These are phyloP conservation scores for Xylariaceae sp. DNA, from an alignment of 2,329 filamentous ascomycete genomes.

Conservation along the genomic window DNA sequence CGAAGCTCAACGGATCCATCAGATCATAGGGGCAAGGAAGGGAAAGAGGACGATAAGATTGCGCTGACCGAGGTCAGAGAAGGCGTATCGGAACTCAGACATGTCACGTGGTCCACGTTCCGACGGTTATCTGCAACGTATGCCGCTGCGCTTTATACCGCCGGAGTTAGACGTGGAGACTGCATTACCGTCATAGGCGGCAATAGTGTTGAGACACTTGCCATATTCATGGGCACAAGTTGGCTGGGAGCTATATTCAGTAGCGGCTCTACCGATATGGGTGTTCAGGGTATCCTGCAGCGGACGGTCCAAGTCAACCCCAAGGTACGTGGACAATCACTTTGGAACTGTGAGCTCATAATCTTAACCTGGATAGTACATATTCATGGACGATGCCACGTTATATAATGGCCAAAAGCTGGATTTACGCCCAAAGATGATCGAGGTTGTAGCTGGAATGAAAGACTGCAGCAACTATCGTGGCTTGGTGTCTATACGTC, in stretches of 20 bases:
- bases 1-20: slow-evolving; percentile 39
- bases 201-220: slow-evolving; percentile 70
- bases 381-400: slow-evolving; percentile 80
- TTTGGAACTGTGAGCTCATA: not conserved
- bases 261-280: slow-evolving; percentile 78
- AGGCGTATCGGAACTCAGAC: slow-evolving; percentile 51
- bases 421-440: slow-evolving; percentile 70
- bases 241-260: slow-evolving; percentile 73
- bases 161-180: slow-evolving; percentile 67
- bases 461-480: slow-evolving; percentile 55
- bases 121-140: slow-evolving; percentile 55
- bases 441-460: slow-evolving; percentile 61
- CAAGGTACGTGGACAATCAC: slow-evolving; percentile 41
- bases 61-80: slow-evolving; percentile 71
- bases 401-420: slow-evolving; percentile 74
- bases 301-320: slow-evolving; percentile 70
- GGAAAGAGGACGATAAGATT: slow-evolving; percentile 68
- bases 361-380: slow-evolving; percentile 41
- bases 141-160: slow-evolving; percentile 61
- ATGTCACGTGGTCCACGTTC: slow-evolving; percentile 66
- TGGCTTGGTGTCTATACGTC: slow-evolving; percentile 60
- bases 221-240: slow-evolving; percentile 64
- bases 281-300: slow-evolving; percentile 71
- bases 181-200: slow-evolving; percentile 70
- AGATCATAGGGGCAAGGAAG: slow-evolving; percentile 45